A percentile compares a stretch with the other conserved stretches of the same genome.
Conservation (phyloP, 179 eudicot genomes). For the Silene vulgaris region DNA sequence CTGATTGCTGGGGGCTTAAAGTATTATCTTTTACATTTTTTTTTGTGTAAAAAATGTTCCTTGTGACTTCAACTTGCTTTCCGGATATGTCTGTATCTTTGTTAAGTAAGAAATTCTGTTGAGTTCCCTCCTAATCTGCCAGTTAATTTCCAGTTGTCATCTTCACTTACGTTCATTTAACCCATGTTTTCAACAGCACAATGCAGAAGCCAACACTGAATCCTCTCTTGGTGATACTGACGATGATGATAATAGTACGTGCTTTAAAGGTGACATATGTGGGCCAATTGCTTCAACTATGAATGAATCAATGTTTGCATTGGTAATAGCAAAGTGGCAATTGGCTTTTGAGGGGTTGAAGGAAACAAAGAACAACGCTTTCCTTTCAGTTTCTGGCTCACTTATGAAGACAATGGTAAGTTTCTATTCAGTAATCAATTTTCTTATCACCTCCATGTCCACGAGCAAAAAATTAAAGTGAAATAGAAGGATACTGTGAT, state of each 20-base stretch:
- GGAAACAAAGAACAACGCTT: conserved; percentile 72
- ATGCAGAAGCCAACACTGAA: conserved; percentile 36
- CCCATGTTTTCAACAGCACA: conserved; percentile 40
- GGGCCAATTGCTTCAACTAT: conserved; percentile 84
- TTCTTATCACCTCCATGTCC: conserved; percentile 8
- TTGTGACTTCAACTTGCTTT: neutral
- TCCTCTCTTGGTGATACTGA: conserved; percentile 26
- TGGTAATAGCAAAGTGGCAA: conserved; percentile 80
- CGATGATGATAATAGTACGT: conserved; percentile 43
- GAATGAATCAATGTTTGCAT: conserved; percentile 80
- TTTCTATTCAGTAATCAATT: conserved; percentile 11
- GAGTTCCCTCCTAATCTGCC: conserved; percentile 3
- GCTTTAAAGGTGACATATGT: conserved; percentile 64
- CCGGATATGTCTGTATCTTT: neutral
- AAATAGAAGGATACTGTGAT: neutral
- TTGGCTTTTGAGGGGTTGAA: conserved; percentile 80
- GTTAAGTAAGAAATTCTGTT: conserved; percentile 1
- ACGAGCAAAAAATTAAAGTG: neutral
- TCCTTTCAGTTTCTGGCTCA: conserved; percentile 83
- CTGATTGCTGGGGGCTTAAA: neutral
- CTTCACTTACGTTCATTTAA: conserved; percentile 9
- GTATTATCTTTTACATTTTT: neutral
- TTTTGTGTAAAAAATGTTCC: neutral
- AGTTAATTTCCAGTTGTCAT: neutral
- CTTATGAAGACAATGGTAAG: conserved; percentile 81